phyloP scores from a whole-genome alignment of 1,284 basidiomycete species.

The Trichosporon coremiiforme region DNA sequence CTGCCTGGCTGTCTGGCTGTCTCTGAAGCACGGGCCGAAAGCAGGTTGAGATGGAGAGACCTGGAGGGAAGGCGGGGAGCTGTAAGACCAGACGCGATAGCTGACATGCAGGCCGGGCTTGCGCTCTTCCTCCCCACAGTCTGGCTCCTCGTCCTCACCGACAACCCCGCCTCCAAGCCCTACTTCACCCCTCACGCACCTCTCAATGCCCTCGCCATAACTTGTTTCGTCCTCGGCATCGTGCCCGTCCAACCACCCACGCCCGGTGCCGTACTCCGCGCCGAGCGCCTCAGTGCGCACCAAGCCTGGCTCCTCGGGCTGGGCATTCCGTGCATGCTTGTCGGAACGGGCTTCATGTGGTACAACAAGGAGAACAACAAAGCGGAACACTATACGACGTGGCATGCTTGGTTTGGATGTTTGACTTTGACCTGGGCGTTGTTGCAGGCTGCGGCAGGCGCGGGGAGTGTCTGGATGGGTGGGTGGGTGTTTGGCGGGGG shows the following conservation, averaged over 20 bases:
- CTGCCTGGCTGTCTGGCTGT: no score
- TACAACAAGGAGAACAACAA: conserved; percentile 52
- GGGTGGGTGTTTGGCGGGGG: conserved; percentile 42
- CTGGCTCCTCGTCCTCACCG: conserved; percentile 42
- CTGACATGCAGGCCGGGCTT: conserved; percentile 35
- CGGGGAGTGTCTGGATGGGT: conserved; percentile 40
- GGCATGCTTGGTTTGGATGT: conserved; percentile 49
- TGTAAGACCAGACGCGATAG: background rate
- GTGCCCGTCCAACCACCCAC: conserved; percentile 50
- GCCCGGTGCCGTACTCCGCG: conserved; percentile 31
- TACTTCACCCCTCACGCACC: conserved; percentile 54
- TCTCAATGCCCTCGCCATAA: conserved; percentile 48
- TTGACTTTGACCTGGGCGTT: conserved; percentile 44
- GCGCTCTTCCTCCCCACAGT: conserved; percentile 46
- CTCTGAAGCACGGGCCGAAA: no score
- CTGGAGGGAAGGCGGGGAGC: no score
- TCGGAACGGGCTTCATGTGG: conserved; percentile 50
- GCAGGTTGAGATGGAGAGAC: no score
- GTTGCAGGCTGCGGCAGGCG: conserved; percentile 46
- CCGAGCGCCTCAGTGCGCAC: conserved; percentile 46
- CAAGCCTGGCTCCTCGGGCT: conserved; percentile 42
- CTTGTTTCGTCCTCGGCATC: conserved; percentile 46
- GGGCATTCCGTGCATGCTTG: conserved; percentile 43
- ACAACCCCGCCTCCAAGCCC: conserved; percentile 33
- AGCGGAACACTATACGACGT: conserved; percentile 51